phyloP scores from a whole-genome alignment of 2,329 filamentous ascomycete species.

The Fusarium sp. region DNA sequence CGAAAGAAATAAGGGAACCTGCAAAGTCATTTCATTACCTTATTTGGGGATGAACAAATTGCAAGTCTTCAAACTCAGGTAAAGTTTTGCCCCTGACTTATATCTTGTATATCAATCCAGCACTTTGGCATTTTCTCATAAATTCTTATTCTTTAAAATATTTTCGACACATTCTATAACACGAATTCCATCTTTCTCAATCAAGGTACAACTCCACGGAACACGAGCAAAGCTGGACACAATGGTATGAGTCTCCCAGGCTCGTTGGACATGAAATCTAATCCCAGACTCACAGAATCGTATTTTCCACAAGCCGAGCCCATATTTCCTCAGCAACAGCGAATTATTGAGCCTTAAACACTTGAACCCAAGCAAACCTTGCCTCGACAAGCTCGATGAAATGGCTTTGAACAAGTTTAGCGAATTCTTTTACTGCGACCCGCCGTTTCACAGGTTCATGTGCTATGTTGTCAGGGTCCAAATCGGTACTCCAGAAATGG shows the following conservation, averaged over 20 bases:
- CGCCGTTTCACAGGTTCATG: neutral
- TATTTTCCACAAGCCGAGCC: neutral
- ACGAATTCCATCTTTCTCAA: neutral
- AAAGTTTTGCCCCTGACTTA: neutral
- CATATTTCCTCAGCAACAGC: neutral
- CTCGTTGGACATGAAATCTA: neutral
- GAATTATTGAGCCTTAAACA: neutral
- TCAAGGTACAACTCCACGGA: too few species aligned
- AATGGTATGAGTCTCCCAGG: neutral
- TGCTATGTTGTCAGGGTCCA: neutral
- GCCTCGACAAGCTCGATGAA: neutral
- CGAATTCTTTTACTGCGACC: neutral
- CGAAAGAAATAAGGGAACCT: neutral
- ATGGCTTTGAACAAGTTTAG: neutral
- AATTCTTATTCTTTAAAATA: fast-evolving
- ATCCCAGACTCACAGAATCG: neutral
- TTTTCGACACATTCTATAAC: too few species aligned
- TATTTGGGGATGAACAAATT: neutral
- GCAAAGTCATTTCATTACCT: neutral
- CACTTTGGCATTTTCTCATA: fast-evolving
- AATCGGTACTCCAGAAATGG: neutral
- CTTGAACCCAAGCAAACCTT: too few species aligned
- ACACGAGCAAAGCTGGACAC: too few species aligned
- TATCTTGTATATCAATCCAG: too few species aligned
- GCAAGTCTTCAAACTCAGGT: neutral